These are phyloP conservation scores for Lantana camara DNA, from an alignment of 257 asterid species.

Conservation along the genomic window DNA sequence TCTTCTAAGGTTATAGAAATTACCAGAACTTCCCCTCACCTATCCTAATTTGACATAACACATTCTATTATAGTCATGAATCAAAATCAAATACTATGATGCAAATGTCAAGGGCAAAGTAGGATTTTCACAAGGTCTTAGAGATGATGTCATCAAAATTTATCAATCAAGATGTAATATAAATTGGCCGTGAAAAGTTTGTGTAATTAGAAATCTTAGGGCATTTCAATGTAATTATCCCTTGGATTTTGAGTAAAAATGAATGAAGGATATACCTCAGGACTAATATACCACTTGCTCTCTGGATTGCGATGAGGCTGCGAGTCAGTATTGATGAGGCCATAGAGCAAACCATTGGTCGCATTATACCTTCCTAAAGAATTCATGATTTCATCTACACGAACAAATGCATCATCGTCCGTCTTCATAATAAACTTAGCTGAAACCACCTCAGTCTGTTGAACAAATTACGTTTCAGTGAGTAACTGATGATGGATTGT, in stretches of 20 bases:
- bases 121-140: no score
- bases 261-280: conserved; percentile 58
- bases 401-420: conserved; percentile 97
- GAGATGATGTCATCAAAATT: no score
- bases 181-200: no score
- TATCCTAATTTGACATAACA: no score
- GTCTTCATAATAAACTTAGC: conserved; percentile 95
- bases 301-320: conserved; percentile 80
- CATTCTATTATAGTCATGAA: no score
- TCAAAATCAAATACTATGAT: no score
- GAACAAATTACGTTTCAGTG: conserved; percentile 47
- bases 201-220: no score
- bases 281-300: conserved; percentile 97
- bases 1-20: no score
- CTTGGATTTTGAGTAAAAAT: not conserved
- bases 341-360: conserved; percentile 81
- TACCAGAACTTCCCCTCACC: no score
- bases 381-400: conserved; percentile 82
- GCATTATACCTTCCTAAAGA: conserved; percentile 55
- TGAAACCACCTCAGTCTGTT: conserved; percentile 82
- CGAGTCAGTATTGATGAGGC: conserved; percentile 83
- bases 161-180: no score
- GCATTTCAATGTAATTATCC: no score
- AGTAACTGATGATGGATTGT: conserved; percentile 31
- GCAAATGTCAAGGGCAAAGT: no score